Base-by-base conservation (phyloP, 2,329 filamentous ascomycete genomes). In the Xylariaceae sp. region DNA sequence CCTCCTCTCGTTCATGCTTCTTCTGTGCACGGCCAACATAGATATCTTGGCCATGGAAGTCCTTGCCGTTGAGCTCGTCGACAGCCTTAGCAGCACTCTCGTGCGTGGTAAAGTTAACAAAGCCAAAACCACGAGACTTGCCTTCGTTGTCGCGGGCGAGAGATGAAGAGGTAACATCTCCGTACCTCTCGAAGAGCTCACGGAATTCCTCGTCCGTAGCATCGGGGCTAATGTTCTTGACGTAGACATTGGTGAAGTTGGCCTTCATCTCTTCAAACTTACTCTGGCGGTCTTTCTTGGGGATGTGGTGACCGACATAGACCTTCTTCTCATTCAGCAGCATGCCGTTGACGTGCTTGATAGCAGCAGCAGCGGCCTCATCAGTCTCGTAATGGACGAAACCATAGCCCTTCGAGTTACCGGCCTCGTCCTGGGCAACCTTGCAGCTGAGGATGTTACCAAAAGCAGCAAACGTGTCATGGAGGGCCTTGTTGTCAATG, bases 211-310 rank as follows among this genome's bases (percentile, higher is more conserved):
- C 92, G 58, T 99, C 94, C 55, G 84, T 87, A 61, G 87, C 89
- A 46, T 96, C 92, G 34, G 77, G 69, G 67, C 86, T 84, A 66
- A 99, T 87, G 80, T 99, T 99, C 86, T 99, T 99, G 79, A 99
- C 89, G 78, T 99, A 99, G 75, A 99, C 86, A 75, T 99, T 99
- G 80, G 94, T 99, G 83, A 95, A 99, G 83, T 99, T 99, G 75
- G 94, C 94, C 87, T 99, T 99, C 92, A 99, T 99, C 83, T 99
- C 94, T 80, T 99, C 94, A 67, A 97, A 97, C 80, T 99, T 99
- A 89, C 90, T 96, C 84, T 97, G 94, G 68, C 94, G 92, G 72
- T 99, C 94, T 84, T 97, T 97, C 88, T 97, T 97, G 73, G 94
- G 92, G 69, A 99, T 97, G 78, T 99, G 94, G 77, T 96, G 92